phyloP scores from a whole-genome alignment of 345 rosid genomes.

The Arabis alpina region DNA sequence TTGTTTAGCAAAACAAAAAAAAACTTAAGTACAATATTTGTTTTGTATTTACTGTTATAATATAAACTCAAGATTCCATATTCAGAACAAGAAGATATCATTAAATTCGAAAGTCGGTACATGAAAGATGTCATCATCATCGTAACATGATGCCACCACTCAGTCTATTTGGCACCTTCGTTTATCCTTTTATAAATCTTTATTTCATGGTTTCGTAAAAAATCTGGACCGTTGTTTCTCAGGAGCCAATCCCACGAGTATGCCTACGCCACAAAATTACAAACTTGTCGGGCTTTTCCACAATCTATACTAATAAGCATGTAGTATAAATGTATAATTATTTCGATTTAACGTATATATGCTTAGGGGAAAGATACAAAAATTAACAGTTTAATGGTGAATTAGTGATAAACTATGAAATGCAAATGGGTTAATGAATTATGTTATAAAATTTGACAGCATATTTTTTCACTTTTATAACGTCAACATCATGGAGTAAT shows the following conservation, averaged over 20 bases:
- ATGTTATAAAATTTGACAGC: neutral
- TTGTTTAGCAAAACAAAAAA: too few species aligned
- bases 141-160: constrained; percentile 35
- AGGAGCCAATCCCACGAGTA: constrained; percentile 20
- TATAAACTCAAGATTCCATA: neutral
- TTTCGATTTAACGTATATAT: neutral
- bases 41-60: neutral
- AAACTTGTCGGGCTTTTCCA: constrained; percentile 31
- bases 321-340: neutral
- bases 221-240: constrained; percentile 38
- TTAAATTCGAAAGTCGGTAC: constrained; percentile 8
- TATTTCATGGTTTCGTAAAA: neutral
- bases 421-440: neutral
- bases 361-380: neutral
- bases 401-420: neutral
- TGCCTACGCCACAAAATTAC: constrained; percentile 25
- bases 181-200: neutral
- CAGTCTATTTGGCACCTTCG: constrained; percentile 17
- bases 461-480: neutral
- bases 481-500: constrained; percentile 21
- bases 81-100: neutral
- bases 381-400: neutral
- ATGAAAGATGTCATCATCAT: constrained; percentile 40
- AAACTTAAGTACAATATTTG: too few species aligned
- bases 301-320: neutral